Percentiles rank a stretch among this genome's conserved stretches.
Conservation (phyloP, 768 basidiomycete genomes). For the Tulasnella sp. region DNA sequence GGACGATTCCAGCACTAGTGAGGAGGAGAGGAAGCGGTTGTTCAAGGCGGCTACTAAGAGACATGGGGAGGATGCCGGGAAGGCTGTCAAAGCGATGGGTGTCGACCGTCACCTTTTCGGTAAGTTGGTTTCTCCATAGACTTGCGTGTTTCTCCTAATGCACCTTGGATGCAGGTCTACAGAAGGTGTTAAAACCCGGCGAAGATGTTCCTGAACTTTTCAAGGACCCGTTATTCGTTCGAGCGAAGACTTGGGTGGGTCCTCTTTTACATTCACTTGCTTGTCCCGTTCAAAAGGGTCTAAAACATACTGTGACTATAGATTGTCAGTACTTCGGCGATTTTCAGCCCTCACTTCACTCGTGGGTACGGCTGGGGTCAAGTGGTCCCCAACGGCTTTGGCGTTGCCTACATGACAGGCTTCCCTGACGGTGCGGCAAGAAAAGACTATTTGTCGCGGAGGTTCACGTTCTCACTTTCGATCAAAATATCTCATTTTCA, state of each 20-base stretch:
- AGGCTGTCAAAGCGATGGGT: conserved; percentile 64
- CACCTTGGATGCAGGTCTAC: conserved; percentile 51
- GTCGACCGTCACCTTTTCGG: conserved; percentile 88
- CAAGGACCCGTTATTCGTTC: conserved; percentile 65
- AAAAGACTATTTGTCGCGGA: background rate
- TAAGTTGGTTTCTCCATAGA: conserved; percentile 34
- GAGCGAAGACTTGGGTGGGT: conserved; percentile 70
- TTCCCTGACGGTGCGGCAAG: conserved; percentile 43
- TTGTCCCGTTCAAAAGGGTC: no score
- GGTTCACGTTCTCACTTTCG: background rate
- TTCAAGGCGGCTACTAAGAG: conserved; percentile 59
- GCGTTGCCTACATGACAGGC: conserved; percentile 92
- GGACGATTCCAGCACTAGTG: conserved; percentile 48
- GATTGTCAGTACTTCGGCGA: conserved; percentile 74
- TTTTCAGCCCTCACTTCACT: conserved; percentile 79
- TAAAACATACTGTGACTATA: background rate
- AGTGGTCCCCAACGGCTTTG: conserved; percentile 91
- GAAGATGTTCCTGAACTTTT: conserved; percentile 68
- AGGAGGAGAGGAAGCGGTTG: conserved; percentile 47
- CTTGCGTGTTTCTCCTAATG: background rate
- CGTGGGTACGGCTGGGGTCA: conserved; percentile 88
- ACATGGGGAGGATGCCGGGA: conserved; percentile 63
- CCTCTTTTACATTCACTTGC: background rate
- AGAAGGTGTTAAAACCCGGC: conserved; percentile 56
- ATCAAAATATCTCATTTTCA: background rate